A percentile compares a stretch with the other conserved stretches of the same genome.
Conservation (phyloP, 306 rosid genomes). For the Rosa persica region DNA sequence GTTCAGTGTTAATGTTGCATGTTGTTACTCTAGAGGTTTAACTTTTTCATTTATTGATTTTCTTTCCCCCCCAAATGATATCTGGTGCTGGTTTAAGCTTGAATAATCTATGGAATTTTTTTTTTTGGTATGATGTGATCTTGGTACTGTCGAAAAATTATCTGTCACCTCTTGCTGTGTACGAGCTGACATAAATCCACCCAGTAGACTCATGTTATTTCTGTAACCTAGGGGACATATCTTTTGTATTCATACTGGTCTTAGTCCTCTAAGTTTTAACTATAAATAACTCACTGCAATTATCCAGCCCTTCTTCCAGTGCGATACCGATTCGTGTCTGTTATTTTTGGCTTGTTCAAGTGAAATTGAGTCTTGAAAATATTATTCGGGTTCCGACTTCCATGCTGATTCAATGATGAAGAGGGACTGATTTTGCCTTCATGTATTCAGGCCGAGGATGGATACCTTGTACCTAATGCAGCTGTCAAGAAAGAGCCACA, state of each 20-base stretch:
- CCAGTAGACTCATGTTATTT: background rate
- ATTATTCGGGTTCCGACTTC: background rate
- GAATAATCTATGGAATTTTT: background rate
- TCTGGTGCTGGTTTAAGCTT: background rate
- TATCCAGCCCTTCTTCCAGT: background rate
- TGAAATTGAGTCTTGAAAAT: slow-evolving; percentile 3
- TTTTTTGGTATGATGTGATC: background rate
- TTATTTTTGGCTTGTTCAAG: background rate
- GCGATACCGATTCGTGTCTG: background rate
- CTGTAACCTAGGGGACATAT: background rate
- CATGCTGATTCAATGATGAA: background rate
- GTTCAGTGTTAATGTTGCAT: background rate
- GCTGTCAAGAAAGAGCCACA: slow-evolving; percentile 45
- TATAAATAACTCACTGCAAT: background rate
- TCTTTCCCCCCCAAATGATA: background rate
- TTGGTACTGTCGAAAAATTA: background rate
- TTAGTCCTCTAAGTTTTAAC: background rate
- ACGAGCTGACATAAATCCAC: background rate
- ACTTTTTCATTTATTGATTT: too few relatives aligned
- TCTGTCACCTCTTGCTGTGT: background rate
- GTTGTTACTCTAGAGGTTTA: background rate
- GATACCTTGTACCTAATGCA: slow-evolving; percentile 30
- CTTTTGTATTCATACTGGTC: background rate
- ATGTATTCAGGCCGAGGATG: slow-evolving; percentile 40
- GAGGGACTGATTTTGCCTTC: slow-evolving; percentile 11